Conservation (phyloP, 163 green algal genomes). For the Chlorella variabilis region DNA sequence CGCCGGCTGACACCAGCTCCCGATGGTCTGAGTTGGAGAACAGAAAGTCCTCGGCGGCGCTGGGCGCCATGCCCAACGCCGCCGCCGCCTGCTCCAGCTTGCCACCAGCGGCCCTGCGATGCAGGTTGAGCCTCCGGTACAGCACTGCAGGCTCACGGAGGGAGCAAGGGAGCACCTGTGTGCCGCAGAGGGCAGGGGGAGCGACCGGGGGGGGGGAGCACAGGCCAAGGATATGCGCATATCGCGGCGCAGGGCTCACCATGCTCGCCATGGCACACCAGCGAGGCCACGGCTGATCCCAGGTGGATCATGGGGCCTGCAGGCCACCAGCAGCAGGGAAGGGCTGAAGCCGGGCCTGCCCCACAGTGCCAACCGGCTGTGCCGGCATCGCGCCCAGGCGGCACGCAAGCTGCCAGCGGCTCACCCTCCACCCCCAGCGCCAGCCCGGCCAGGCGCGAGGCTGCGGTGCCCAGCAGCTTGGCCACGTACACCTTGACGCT, state of each 20-base stretch:
- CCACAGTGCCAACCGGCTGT: no score
- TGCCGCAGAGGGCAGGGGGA: no score
- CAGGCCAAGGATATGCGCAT: background rate
- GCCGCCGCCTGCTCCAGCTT: background rate
- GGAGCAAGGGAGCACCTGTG: background rate
- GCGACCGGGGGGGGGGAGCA: no score
- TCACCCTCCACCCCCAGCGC: conserved; percentile 44
- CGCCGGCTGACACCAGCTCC: conserved; percentile 22
- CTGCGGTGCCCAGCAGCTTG: conserved; percentile 83
- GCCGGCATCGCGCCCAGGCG: no score
- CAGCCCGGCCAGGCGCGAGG: conserved; percentile 64
- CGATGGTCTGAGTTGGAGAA: conserved; percentile 26
- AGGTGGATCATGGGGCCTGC: conserved; percentile 71
- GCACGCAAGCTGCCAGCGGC: no score
- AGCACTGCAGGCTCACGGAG: conserved; percentile 10
- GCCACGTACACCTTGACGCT: conserved; percentile 70
- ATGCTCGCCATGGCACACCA: conserved; percentile 33
- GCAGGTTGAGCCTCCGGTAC: conserved; percentile 27
- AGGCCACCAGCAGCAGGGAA: background rate
- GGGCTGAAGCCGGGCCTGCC: no score
- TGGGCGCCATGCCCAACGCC: background rate
- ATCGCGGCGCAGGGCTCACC: background rate
- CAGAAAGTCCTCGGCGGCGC: conserved; percentile 15
- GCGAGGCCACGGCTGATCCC: conserved; percentile 73
- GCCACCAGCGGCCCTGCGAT: background rate